Evolutionary conservation across 2,329 filamentous ascomycete species (phyloP).

Genomic region (Penicillium freii): DNA sequence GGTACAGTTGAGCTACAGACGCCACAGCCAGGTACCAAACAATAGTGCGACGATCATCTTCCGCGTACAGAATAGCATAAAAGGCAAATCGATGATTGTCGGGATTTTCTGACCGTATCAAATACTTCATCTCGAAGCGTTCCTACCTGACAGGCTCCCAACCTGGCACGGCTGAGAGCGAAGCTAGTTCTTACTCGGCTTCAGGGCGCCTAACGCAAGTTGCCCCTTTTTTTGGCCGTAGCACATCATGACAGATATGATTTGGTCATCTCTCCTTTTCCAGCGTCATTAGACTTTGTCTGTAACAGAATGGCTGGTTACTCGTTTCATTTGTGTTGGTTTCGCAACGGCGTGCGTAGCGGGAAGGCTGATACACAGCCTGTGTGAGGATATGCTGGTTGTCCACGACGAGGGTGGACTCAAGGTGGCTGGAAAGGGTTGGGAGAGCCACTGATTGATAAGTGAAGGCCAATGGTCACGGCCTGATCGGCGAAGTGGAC

Average conservation of each 20-base stretch:
- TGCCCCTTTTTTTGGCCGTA: background rate
- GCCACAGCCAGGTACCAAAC: constrained; percentile 10
- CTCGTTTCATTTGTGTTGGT: background rate
- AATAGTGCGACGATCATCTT: constrained; percentile 18
- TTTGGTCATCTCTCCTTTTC: background rate
- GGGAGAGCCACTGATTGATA: constrained; percentile 4
- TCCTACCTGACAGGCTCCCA: background rate
- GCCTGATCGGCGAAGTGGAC: constrained; percentile 5
- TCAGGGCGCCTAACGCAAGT: background rate
- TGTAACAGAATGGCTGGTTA: background rate
- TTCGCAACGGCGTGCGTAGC: constrained; percentile 6
- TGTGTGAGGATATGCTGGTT: constrained; percentile 9
- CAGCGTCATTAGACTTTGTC: background rate
- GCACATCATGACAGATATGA: background rate
- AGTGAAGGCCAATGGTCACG: background rate
- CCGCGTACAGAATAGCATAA: constrained; percentile 9
- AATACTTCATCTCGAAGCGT: background rate
- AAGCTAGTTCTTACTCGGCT: background rate
- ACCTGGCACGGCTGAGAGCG: background rate
- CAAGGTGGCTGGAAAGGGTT: constrained; percentile 1
- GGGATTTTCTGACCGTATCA: constrained; percentile 17
- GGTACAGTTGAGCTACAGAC: constrained; percentile 9
- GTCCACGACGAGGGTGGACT: constrained; percentile 1
- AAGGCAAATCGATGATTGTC: constrained; percentile 2
- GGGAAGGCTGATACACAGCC: constrained; percentile 11